Evolutionary conservation across 139 green algal genomes (phyloP), one percentile per base, ranked within the genome.

Genomic region (Closterium sp.): DNA sequence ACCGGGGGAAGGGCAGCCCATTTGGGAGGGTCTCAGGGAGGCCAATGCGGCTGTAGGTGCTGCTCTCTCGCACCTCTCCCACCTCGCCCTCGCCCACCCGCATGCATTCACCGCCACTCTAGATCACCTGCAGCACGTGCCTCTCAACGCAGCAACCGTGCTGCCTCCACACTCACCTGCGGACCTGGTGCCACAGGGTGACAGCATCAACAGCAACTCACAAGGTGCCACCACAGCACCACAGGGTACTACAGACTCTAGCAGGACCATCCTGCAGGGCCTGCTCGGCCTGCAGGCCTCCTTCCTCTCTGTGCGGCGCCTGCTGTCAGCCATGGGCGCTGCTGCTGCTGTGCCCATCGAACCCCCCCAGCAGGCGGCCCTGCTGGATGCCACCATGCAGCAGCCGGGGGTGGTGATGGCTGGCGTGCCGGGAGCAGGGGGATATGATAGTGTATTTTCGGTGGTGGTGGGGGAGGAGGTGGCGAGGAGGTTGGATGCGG

Each of bases 401-500:
- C 10, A 25, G 33, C 35, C 31, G 28, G 88, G 88, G 34, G 88
- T 93, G 21, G 25, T 93, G 28, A 34, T 93, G 31, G 33, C 88
- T 5, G 87, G 87, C 1, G 88, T 93, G 35, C 91, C 91, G 33
- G 88, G 91, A 3, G 91, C 91, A 19, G 91, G 91, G 28, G 91
- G 91, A 2, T 93, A 84, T 81, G 91, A 94, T 35, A 90, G 89
- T 32, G 33, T 92, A 1, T 93, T 93, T 93, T 88, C 91, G 19
- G 34, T 94, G 30, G 91, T 93, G 31, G n/a, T 94, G 84, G 91
- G 91, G 3, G 31, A 30, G 7, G 30, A 38, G 35, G 84, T n/a
- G 33, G 25, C 33, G 23, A 33, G n/a, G 38, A 34, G 23, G 4
- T 25, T 94, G 55, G 91, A 94, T 23, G n/a, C 5, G 1, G 23